Evolutionary conservation across 805 yeast species (phyloP), one percentile per base, ranked within the genome.

Genomic region (Wickerhamiella hasegawae): DNA sequence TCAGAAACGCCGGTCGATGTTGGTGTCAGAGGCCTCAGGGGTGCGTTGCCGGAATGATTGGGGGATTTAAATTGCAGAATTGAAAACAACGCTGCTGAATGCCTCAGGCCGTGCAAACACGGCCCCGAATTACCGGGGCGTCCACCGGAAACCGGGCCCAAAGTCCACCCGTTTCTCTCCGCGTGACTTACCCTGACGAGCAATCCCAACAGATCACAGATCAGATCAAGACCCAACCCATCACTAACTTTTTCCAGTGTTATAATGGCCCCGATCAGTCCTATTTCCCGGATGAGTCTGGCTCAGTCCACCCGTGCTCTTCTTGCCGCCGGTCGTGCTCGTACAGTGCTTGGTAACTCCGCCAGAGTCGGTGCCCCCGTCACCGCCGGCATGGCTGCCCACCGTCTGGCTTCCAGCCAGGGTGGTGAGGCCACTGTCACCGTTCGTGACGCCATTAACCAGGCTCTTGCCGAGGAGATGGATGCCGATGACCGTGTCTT

Each of bases 391-490:
- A 10, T 28, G 11, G 31, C 20, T 9, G 10, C 6, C 15, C 6
- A 6, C 14, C 31, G 31, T 19, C 18, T 10, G 11, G 31, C 31
- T 19, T 14, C 20, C 10, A 15, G 6, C 20, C 31, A 28, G 31
- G 49, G 54, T 42, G 55, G 59, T 16, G 22, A 19, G 18, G 15
- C 34, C 19, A 25, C 32, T 14, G 71, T 87, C 70, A 82, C 97
- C 12, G 96, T 90, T 39, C 79, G 99, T 69, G 99, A 90, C 51
- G 99, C 98, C 32, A 65, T 90, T 49, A 90, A 90, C 68, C 65
- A 76, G 45, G 98, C 95, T 21, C 68, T 90, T 61, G 94, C 94
- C 39, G 99, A 90, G 66, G 99, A 90, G 65, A 69, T 90, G 67
- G 97, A 87, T 66, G 72, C 87, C 48, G 96, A 90, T 58, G 90